phyloP scores from a whole-genome alignment of 768 basidiomycete genomes.

The Suillus americanus region DNA sequence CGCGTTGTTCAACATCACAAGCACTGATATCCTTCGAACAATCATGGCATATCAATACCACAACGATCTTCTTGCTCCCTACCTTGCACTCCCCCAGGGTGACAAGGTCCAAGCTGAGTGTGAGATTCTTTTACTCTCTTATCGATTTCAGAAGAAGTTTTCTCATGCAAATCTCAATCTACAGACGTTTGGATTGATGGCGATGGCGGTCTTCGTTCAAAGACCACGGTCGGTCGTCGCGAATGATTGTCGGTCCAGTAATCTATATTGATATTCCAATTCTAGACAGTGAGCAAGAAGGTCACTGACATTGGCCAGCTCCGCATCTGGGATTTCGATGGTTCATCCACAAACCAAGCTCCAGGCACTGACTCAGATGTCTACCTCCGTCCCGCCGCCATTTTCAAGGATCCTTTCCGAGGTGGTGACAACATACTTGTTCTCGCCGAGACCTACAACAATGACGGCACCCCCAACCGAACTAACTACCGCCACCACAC shows the following conservation, averaged over 20 bases:
- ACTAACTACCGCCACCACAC: constrained; percentile 95
- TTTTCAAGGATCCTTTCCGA: constrained; percentile 99
- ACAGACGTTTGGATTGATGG: constrained; percentile 99
- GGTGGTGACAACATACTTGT: constrained; percentile 98
- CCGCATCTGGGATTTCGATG: constrained; percentile 99
- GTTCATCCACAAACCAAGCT: constrained; percentile 96
- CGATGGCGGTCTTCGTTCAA: constrained; percentile 90
- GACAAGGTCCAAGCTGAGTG: constrained; percentile 94
- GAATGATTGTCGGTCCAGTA: not conserved
- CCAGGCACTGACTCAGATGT: constrained; percentile 96
- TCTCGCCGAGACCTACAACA: constrained; percentile 97
- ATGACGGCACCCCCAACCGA: constrained; percentile 95
- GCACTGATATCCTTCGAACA: constrained; percentile 5
- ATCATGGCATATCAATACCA: constrained; percentile 49
- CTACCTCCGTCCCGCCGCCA: constrained; percentile 94
- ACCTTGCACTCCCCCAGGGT: constrained; percentile 86
- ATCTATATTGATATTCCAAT: not conserved
- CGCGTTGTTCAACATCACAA: constrained; percentile 5
- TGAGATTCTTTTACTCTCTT: constrained; percentile 34
- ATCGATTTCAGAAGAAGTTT: constrained; percentile 14
- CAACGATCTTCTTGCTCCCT: constrained; percentile 88
- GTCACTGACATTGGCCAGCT: constrained; percentile 87
- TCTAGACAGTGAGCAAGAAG: constrained; percentile 82
- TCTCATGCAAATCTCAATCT: constrained; percentile 15
- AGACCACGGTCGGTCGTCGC: constrained; percentile 75